A percentile compares a stretch with the other conserved stretches of the same genome.
phyloP scores from a whole-genome alignment of 805 yeast genomes.

The Kluyveromyces lactis region DNA sequence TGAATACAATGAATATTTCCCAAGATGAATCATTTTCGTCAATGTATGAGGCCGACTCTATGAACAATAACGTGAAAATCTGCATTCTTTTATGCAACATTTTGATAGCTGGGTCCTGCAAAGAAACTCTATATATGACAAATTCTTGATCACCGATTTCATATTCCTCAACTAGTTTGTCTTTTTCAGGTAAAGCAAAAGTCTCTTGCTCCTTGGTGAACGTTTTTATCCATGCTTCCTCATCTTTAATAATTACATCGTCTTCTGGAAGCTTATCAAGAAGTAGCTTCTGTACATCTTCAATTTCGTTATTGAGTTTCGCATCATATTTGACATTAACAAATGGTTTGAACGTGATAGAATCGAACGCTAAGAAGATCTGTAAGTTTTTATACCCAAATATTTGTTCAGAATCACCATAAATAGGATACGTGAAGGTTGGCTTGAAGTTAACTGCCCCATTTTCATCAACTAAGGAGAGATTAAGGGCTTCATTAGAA shows the following conservation, averaged over 20 bases:
- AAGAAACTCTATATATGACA: conserved; percentile 40
- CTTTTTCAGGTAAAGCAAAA: conserved; percentile 36
- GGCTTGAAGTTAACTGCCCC: conserved; percentile 67
- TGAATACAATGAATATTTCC: conserved; percentile 59
- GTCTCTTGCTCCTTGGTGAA: conserved; percentile 40
- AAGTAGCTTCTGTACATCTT: conserved; percentile 50
- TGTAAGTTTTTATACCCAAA: conserved; percentile 72
- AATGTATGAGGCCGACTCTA: conserved; percentile 90
- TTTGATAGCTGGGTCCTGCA: conserved; percentile 28
- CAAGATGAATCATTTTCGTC: conserved; percentile 69
- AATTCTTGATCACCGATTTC: conserved; percentile 29
- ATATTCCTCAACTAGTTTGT: conserved; percentile 27
- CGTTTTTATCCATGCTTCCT: conserved; percentile 54
- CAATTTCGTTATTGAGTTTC: conserved; percentile 44
- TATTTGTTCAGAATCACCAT: conserved; percentile 83
- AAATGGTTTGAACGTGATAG: conserved; percentile 64
- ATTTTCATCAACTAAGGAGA: conserved; percentile 51
- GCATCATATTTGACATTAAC: conserved; percentile 49
- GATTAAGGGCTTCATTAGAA: conserved; percentile 56
- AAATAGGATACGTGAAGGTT: conserved; percentile 82
- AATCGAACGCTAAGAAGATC: conserved; percentile 65
- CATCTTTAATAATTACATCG: conserved; percentile 53
- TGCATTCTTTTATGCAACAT: conserved; percentile 65
- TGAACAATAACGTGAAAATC: conserved; percentile 71
- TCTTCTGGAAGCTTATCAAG: conserved; percentile 50